A percentile compares a stretch with the other conserved stretches of the same genome.
phyloP scores from a whole-genome alignment of 2,329 filamentous ascomycete genomes.

The Zasmidium citrigriseum region DNA sequence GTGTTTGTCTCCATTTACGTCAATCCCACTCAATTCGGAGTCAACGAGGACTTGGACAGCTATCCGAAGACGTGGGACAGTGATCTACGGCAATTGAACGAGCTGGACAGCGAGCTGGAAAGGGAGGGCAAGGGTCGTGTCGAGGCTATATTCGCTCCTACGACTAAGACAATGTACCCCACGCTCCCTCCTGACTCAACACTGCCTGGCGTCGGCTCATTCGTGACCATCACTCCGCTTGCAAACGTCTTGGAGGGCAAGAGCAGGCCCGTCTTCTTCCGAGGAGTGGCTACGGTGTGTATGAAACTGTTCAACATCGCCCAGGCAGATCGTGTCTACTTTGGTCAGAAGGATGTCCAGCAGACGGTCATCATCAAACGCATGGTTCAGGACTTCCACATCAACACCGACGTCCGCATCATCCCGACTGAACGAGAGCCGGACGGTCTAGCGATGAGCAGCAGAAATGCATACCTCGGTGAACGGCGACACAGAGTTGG shows the following conservation, averaged over 20 bases:
- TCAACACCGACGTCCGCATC: slow-evolving; percentile 74
- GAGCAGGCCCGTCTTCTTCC: slow-evolving; percentile 89
- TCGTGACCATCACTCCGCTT: slow-evolving; percentile 87
- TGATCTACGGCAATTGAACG: slow-evolving; percentile 68
- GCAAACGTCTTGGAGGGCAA: slow-evolving; percentile 79
- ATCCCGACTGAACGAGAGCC: slow-evolving; percentile 72
- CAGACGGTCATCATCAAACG: slow-evolving; percentile 87
- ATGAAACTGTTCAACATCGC: slow-evolving; percentile 91
- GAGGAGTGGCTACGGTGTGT: slow-evolving; percentile 93
- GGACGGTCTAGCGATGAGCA: slow-evolving; percentile 88
- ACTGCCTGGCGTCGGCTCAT: slow-evolving; percentile 76
- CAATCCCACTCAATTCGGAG: slow-evolving; percentile 94
- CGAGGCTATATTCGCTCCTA: slow-evolving; percentile 82
- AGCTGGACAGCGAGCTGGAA: slow-evolving; percentile 73
- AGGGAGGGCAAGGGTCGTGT: slow-evolving; percentile 60
- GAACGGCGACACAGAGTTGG: slow-evolving; percentile 69
- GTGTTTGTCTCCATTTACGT: slow-evolving; percentile 93
- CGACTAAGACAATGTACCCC: slow-evolving; percentile 84
- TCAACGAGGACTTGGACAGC: slow-evolving; percentile 80
- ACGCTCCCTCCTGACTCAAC: slow-evolving; percentile 72
- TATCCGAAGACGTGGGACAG: slow-evolving; percentile 89
- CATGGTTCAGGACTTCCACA: slow-evolving; percentile 83
- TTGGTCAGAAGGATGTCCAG: slow-evolving; percentile 97
- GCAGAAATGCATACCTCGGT: slow-evolving; percentile 90
- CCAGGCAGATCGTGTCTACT: slow-evolving; percentile 77